Base-by-base conservation (phyloP, 208 protist species). In the Acanthamoeba polyphaga region DNA sequence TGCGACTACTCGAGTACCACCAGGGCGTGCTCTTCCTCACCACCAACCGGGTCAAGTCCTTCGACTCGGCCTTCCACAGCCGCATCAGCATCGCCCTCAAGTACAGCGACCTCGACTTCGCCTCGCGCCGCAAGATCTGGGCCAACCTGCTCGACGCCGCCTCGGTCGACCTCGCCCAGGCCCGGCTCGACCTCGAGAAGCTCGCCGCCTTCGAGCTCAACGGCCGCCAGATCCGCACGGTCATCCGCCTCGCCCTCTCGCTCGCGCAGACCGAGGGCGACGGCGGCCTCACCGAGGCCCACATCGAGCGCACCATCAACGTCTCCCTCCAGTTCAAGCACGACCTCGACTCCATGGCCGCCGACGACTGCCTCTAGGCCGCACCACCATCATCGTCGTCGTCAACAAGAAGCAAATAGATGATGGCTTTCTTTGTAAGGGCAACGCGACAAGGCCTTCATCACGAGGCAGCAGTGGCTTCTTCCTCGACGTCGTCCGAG, bases 11-110 rank as follows among this genome's bases (percentile, higher is more conserved):
- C n/a, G 96, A 97, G 82, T 96, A 96, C 87, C 91, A 96, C 87
- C 76, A 95, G 70, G 96, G 95, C 5, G 78, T 96, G 34, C 94
- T 97, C 32, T 97, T 97, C 89, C 85, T 97, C 15, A 97, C 96
- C 1, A 95, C 96, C 29, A 97, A 97, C 38, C 94, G 95, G 12
- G 96, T 96, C 17, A n/a, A 93, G n/a, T 62, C 53, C 29, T 95
- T 97, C 74, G 96, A 97, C 53, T 43, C 70, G n/a, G 96, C 96
- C 22, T 96, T 96, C 92, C 53, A 96, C 60, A 94, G 74, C n/a
- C 95, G 96, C 88, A 87, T 97, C 29, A 92, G 46, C 38, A 38
- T 96, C 38, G 96, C 96, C 13, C 58, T 97, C n/a, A 55, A 64
- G 43, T 97, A 97, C 80, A 38, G 70, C 10, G 49, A 76, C 27